Evolutionary conservation across 441 rosid genomes (phyloP), one percentile per base, ranked within the genome.

Genomic region (Bruguiera hainesii): DNA sequence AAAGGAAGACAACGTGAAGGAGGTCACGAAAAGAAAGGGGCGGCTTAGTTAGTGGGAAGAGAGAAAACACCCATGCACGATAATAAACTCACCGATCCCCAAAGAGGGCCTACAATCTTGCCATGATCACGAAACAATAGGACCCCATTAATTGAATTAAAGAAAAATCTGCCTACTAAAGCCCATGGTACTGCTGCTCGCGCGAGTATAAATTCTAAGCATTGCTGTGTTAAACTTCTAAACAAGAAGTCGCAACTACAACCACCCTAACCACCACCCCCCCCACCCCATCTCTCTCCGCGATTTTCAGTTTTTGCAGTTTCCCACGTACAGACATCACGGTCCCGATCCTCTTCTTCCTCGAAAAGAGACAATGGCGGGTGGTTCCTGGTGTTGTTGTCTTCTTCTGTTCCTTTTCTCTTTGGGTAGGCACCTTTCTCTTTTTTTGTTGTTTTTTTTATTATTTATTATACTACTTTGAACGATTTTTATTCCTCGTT

Each of bases 381-480:
- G 59, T 56, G 4, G 39, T 68, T 79, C 70, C 37, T 60, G 67
- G 29, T 5, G 67, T 73, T 61, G 0, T 69, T 66, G 76, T 63
- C 78, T 77, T 61, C 66, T 75, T n/a, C 59, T 81, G 50, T 31
- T 82, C 52, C 29, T 81, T 57, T 67, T 85, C 75, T 76, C 72
- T n/a, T 64, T 73, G 42, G 81, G 84, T 80, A 74, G 60, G 4
- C 6, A 26, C 48, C 2, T 3, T 39, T 39, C 13, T 39, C 13
- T 39, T 13, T 10, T 39, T 35, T 0, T 23, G 0, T 23, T 0
- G 4, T 23, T 23, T 23, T 0, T 26, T 26, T 26, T 26, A 26
- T 31, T 30, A 1, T 13, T 23, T 23, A 15, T 7, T 16, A n/a
- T 6, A 15, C 60, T 25, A 29, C 5, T 7, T 21, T 2, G 20